Evolutionary conservation across 805 yeast genomes (phyloP), one percentile per base, ranked within the genome.

Genomic region (Metschnikowia vanudenii): DNA sequence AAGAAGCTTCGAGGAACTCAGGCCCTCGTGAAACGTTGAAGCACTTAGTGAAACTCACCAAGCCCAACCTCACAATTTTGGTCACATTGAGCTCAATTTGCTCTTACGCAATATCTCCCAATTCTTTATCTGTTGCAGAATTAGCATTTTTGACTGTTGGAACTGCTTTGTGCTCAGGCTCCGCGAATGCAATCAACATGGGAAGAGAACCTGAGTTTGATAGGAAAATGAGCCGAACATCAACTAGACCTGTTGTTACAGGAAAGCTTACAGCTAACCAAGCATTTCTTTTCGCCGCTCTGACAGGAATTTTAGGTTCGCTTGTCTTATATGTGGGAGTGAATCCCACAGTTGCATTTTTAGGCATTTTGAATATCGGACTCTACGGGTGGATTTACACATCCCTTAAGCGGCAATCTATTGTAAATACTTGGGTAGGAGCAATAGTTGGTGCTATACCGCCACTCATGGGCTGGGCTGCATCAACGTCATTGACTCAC

Each of bases 381-480:
- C 74, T 94, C 10, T 94, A 94, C 60, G 82, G 95, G 0, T 91
- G 98, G 86, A 66, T 85, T 0, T 94, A 94, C 69, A 94, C 99
- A 0, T 85, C 97, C 0, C 69, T 94, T 63, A 94, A 94, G 62
- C 77, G 99, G 46, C 80, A 75, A 49, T 83, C 88, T 19, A 92
- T 94, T 42, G 63, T 87, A 34, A 94, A 94, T 65, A 94, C 99
- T 0, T 94, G 99, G 99, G 94, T 94, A 2, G 99, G 99, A 16
- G 99, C 99, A 0, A 64, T 94, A n/a, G 99, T 94, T 3, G 99
- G 99, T 3, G 99, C 97, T 0, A 87, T 94, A 39, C 99, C 99
- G 0, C 99, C 99, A 17, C 75, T 94, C 41, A 94, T 94, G 99
- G 99, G 99, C 2, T 94, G 99, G 99, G 97, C 96, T 2, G 75